Evolutionary conservation across 2,329 filamentous ascomycete species (phyloP), one percentile per base, ranked within the genome.

Genomic region (Bipolaris zeicola): DNA sequence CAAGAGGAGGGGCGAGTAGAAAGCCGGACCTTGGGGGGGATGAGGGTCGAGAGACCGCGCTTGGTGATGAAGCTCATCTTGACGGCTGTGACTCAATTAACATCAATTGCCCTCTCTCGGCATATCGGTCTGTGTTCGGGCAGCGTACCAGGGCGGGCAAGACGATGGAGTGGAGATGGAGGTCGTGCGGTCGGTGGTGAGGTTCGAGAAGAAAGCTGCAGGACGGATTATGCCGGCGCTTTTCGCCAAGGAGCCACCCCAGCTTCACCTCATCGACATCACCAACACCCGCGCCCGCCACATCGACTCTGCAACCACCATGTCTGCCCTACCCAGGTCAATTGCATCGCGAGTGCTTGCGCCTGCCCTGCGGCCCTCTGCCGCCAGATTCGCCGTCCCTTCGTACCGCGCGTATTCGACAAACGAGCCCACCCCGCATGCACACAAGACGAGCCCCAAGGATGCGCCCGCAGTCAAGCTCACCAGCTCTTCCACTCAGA

Each of bases 41-140:
- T 97, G 81, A 99, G 89, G 85, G 96, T 96, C 78, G 95, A 98
- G 77, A 97, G 89, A 85, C 87, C 90, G 83, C 93, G 89, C 82
- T 90, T 91, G 76, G 88, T 87, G 76, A 96, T 85, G 87, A 88
- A 95, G 86, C 92, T 96, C 93, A 96, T 97, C 81, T 82, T 91
- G 85, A 78, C 73, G 68, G 69, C 76, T 79, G 65, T 54, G 39
- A 33, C 53, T 65, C 64, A 65, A 77, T 79, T 72, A 76, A 70
- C 63, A 71, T 67, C 71, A 70, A 73, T 71, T 73, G 66, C 38
- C 50, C 49, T 60, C 41, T 57, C 18, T 44, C 51, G 52, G 55
- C 46, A 50, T 57, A 24, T 11, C 37, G 24, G 20, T 42, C 57
- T 26, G 58, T 44, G 22, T 20, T 53, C 47, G 61, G 58, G 55